Base-by-base conservation (phyloP, 164 flowering plant genomes). In the Paratinospora sagittata region DNA sequence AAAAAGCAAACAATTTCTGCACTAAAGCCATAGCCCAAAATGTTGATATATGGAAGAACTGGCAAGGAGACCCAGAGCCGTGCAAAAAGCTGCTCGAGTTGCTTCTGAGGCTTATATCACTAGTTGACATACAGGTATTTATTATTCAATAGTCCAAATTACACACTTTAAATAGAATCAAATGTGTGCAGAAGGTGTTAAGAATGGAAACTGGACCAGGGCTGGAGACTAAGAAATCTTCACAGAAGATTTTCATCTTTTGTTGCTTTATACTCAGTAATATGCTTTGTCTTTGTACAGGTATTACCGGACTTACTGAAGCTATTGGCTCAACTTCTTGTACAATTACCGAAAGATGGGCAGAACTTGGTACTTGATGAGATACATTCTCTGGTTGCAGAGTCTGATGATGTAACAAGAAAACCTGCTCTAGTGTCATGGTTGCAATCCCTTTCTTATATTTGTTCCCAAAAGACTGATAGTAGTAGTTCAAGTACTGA, bases 81-180 rank as follows among this genome's bases (percentile, higher is more conserved):
- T 75, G 84, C 71, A 89, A 84, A 77, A 86, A 89, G 72, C 64
- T 89, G 27, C 69, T 90, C 12, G 97, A 91, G 73, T 81, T 93
- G 78, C 92, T 89, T 73, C 65, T 90, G 26, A 86, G 89, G 52
- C 95, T 93, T n/a, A 76, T 88, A 57, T 81, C 84, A 26, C 71
- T 90, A 10, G 97, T 91, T 34, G 99, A 96, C 79, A 85, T 91
- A 74, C 99, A 92, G 88, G 99, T 89, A 85, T 19, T 13, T n/a
- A 49, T 16, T 49, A 9, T 6, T 45, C 47, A 13, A 30, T 3
- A 9, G 21, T 41, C 26, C n/a, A 14, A 52, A 16, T 43, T 9
- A 43, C n/a, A 43, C 49, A 16, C 43, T 39, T 39, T 39, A 7
- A 39, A 11, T 1, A 7, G 43, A 39, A 39, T 39, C 7, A 36